Evolutionary conservation across 805 yeast genomes (phyloP), one percentile per base, ranked within the genome.

Genomic region (Candida adriatica): DNA sequence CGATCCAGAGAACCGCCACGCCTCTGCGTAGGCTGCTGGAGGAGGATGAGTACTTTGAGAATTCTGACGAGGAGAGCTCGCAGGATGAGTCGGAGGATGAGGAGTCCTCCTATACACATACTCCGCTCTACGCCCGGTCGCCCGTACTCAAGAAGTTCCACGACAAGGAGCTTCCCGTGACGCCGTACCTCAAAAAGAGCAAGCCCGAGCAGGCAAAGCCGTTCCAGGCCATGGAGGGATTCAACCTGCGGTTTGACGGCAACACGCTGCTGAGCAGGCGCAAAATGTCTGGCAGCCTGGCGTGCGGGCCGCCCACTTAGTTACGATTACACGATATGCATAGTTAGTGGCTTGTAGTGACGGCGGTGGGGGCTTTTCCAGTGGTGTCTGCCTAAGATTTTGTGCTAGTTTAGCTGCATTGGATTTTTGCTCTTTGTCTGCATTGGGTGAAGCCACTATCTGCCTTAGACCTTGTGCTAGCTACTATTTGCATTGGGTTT

Each of bases 1-100:
- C 92, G 3, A 88, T 85, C 17, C 90, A 84, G 51, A 73, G 95
- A 38, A 52, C 55, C 2, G 51, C 45, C 0, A 49, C 55, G 1
- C 54, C 56, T 13, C 29, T 49, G 9, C 41, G 47, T 19, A 34
- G 45, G 17, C 15, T 51, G 6, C 9, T 48, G n/a, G 51, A 46
- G 9, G 46, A 45, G 30, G 50, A 49, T 31, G 49, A 42, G 13
- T 51, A 48, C 35, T 48, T 49, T 22, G 37, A 48, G 19, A 54
- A 51, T 26, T 33, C 38, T n/a, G 52, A 48, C 33, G 55, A 49
- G 15, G 45, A 36, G 6, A n/a, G n/a, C n/a, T 28, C 28, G 5
- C 45, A 31, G 13, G 37, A 31, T 2, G 42, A 34, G 19, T 38
- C 34, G 4, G 35, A 27, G 3, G 46, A 42, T 5, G 37, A 35